These are phyloP conservation scores for Marsdenia floribunda DNA, from an alignment of 257 asterid genomes.

Conservation along the genomic window DNA sequence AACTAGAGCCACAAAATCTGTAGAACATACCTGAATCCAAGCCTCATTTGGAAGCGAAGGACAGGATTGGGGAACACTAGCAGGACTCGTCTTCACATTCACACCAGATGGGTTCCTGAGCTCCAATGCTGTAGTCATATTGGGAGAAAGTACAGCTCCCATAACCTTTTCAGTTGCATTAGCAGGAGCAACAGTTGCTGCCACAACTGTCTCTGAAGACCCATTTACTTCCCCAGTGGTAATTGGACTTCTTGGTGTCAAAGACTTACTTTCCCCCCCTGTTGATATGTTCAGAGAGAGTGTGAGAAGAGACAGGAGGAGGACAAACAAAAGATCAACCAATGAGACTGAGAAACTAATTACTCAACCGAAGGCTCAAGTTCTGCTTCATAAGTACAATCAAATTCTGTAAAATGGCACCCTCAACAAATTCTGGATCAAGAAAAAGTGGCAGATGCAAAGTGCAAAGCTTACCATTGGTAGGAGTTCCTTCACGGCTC, in stretches of 20 bases:
- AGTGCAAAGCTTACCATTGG: slow-evolving; percentile 38
- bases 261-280: slow-evolving; percentile 39
- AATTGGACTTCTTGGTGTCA: slow-evolving; percentile 28
- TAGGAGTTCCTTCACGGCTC: slow-evolving; percentile 62
- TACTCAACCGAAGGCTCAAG: neutral
- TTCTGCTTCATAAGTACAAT: neutral
- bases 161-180: slow-evolving; percentile 27
- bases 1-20: neutral
- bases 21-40: slow-evolving; percentile 60
- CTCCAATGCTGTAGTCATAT: slow-evolving; percentile 41
- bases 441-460: slow-evolving; percentile 5
- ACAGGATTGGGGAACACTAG: slow-evolving; percentile 28
- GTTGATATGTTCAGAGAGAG: neutral
- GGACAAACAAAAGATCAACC: slow-evolving; percentile 11
- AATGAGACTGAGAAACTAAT: slow-evolving; percentile 1
- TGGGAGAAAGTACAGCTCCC: slow-evolving; percentile 33
- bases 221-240: slow-evolving; percentile 34
- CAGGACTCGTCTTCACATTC: slow-evolving; percentile 40
- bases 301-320: neutral
- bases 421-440: neutral
- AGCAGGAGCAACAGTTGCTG: slow-evolving; percentile 23
- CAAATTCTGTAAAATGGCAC: neutral
- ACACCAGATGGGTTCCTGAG: slow-evolving; percentile 41
- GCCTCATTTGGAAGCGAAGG: slow-evolving; percentile 39
- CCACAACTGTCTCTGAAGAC: slow-evolving; percentile 38